phyloP scores from a whole-genome alignment of 352 stramenopile genomes.

The Phytopythium ostracodes region DNA sequence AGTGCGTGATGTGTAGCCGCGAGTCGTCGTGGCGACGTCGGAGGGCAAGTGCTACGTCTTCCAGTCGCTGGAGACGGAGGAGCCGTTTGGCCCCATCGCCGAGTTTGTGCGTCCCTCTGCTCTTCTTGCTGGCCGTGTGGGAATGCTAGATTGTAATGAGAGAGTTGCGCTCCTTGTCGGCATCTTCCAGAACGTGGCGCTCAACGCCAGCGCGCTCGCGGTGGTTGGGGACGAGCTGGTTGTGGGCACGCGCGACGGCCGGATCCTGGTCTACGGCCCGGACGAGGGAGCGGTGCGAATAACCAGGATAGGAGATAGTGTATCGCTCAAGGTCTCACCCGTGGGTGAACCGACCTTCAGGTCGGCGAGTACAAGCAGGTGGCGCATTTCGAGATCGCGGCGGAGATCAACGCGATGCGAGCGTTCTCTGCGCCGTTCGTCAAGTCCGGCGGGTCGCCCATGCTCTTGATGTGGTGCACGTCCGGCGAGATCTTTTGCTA shows the following conservation, averaged over 20 bases:
- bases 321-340: constrained; percentile 3
- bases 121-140: too few species aligned
- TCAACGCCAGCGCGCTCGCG: constrained; percentile 66
- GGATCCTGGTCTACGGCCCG: constrained; percentile 44
- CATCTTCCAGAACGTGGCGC: constrained; percentile 39
- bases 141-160: neutral
- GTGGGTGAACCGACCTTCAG: constrained; percentile 13
- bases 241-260: constrained; percentile 59
- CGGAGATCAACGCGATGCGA: constrained; percentile 57
- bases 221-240: constrained; percentile 52
- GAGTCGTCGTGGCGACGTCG: constrained; percentile 70
- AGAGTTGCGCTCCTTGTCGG: neutral
- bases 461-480: constrained; percentile 45
- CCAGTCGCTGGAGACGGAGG: constrained; percentile 39
- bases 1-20: constrained; percentile 20
- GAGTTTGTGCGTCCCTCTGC: constrained; percentile 50
- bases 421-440: constrained; percentile 17
- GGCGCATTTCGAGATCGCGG: constrained; percentile 45
- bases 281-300: constrained; percentile 24
- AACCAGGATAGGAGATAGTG: too few species aligned
- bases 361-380: constrained; percentile 44
- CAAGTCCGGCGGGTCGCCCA: constrained; percentile 11
- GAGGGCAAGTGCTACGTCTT: constrained; percentile 70
- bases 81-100: constrained; percentile 45
- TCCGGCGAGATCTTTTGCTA: constrained; percentile 51